Conservation (phyloP, 176 grass and related monocot genomes). For the Secale cereale region DNA sequence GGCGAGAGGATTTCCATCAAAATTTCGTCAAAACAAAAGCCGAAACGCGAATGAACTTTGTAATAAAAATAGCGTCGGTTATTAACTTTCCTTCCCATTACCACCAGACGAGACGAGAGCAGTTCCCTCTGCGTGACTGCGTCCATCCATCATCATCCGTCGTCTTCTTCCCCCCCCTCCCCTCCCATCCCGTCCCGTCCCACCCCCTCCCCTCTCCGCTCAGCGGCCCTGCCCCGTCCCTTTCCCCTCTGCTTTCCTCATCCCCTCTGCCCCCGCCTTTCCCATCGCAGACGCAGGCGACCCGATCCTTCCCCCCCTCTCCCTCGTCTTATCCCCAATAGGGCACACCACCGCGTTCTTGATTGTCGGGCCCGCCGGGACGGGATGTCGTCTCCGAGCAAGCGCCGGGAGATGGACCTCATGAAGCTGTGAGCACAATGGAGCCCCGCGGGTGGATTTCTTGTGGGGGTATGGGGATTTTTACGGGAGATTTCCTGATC, state of each 20-base stretch:
- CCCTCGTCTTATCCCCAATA: constrained; percentile 13
- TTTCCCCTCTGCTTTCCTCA: constrained; percentile 36
- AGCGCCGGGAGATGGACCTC: constrained; percentile 98
- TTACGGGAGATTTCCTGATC: neutral
- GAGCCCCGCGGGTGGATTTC: too few relatives aligned
- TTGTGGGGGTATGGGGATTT: too few relatives aligned
- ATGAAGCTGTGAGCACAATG: constrained; percentile 81
- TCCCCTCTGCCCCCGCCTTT: neutral
- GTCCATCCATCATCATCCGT: neutral
- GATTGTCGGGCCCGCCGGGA: neutral
- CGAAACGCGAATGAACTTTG: too few relatives aligned
- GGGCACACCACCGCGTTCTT: neutral
- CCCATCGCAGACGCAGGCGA: neutral
- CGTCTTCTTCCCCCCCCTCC: too few relatives aligned
- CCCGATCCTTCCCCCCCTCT: neutral
- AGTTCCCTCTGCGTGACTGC: constrained; percentile 7
- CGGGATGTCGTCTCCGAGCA: constrained; percentile 90
- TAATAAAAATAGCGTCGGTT: neutral
- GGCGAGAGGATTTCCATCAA: too few relatives aligned
- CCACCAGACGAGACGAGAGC: neutral
- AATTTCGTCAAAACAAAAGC: too few relatives aligned
- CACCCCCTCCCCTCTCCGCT: neutral
- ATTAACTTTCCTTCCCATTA: too few relatives aligned
- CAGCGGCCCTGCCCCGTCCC: constrained; percentile 18
- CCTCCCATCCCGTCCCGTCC: too few relatives aligned